Percentiles rank a stretch among this genome's conserved stretches.
Evolutionary conservation across 2,329 filamentous ascomycete species (phyloP).

Genomic region (Nemania diffusa): DNA sequence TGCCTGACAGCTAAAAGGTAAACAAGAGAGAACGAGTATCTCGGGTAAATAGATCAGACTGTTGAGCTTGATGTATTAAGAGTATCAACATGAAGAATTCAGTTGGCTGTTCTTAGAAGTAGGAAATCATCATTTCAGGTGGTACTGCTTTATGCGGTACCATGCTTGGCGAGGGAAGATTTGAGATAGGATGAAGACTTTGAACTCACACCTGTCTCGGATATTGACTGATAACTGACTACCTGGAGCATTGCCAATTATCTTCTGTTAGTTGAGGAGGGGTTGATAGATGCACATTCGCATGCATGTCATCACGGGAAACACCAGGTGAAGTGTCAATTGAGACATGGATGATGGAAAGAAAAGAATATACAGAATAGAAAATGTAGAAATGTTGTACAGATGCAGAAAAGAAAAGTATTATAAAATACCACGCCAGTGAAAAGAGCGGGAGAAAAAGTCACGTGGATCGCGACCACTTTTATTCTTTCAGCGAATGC

Average conservation of each 20-base stretch:
- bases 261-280: too few species aligned
- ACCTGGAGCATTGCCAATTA: too few species aligned
- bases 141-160: not conserved
- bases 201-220: not conserved
- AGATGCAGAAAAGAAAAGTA: not conserved
- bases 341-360: too few species aligned
- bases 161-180: not conserved
- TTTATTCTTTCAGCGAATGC: not conserved
- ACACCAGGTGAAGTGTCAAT: too few species aligned
- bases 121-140: constrained; percentile 62
- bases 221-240: not conserved
- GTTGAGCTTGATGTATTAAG: constrained; percentile 71
- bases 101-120: constrained; percentile 74
- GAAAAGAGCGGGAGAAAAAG: not conserved
- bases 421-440: not conserved
- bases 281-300: too few species aligned
- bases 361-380: not conserved
- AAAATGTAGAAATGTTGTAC: not conserved
- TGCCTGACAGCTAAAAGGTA: not conserved
- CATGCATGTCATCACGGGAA: too few species aligned
- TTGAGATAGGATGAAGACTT: not conserved
- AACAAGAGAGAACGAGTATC: constrained; percentile 2
- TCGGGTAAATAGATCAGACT: constrained; percentile 60
- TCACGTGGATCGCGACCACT: not conserved
- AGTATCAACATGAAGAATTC: constrained; percentile 67